Evolutionary conservation across 257 asterid genomes (phyloP).

Genomic region (Fraxinus excelsior): DNA sequence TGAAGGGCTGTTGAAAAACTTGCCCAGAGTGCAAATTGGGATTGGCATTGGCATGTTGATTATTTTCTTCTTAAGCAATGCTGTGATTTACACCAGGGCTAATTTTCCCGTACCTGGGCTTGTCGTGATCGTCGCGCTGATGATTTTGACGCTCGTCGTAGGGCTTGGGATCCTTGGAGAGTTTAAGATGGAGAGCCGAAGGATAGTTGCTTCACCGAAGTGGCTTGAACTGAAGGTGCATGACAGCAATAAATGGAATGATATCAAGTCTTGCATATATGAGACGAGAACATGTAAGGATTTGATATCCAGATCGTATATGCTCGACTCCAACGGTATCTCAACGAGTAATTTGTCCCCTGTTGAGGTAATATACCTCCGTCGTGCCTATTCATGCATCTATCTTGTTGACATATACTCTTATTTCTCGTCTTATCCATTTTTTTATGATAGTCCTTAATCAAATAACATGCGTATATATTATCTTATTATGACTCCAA

Average conservation of each 20-base stretch:
- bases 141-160: slow-evolving; percentile 30
- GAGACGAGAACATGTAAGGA: slow-evolving; percentile 31
- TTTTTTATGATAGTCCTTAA: no score
- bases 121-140: slow-evolving; percentile 25
- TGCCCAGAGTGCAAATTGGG: slow-evolving; percentile 32
- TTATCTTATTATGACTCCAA: no score
- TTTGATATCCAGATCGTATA: slow-evolving; percentile 29
- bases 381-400: not conserved
- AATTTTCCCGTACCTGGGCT: slow-evolving; percentile 26
- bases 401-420: not conserved
- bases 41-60: slow-evolving; percentile 28
- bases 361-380: slow-evolving; percentile 27
- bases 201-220: slow-evolving; percentile 35
- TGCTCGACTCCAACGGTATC: slow-evolving; percentile 24
- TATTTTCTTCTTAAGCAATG: slow-evolving; percentile 34
- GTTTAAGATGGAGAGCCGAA: slow-evolving; percentile 28
- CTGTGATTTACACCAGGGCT: slow-evolving; percentile 21
- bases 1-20: slow-evolving; percentile 30
- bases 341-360: slow-evolving; percentile 25
- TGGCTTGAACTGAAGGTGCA: slow-evolving; percentile 38
- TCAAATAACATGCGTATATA: no score
- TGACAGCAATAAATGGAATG: slow-evolving; percentile 27
- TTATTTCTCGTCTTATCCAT: not conserved
- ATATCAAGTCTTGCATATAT: slow-evolving; percentile 42
- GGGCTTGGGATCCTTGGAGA: slow-evolving; percentile 43